Evolutionary conservation across 495 filamentous ascomycete genomes (phyloP).

Genomic region (Lophium mytilinum): DNA sequence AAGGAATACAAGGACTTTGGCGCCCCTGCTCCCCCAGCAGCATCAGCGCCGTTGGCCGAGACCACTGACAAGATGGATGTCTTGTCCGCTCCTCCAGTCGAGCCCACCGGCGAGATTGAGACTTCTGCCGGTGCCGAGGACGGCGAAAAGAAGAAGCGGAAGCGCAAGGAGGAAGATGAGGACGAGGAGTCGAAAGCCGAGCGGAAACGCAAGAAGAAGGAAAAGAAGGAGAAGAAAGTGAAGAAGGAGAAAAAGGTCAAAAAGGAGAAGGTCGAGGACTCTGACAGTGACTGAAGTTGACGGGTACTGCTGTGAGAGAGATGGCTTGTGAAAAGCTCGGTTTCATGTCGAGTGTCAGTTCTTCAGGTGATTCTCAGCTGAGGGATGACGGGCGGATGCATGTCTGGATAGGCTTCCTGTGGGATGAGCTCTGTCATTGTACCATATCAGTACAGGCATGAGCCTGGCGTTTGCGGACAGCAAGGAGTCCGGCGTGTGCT

Average conservation of each 20-base stretch:
- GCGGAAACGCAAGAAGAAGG: slow-evolving; percentile 34
- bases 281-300: slow-evolving; percentile 24
- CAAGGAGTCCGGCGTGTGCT: neutral
- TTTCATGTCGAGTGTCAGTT: no score
- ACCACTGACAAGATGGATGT: slow-evolving; percentile 36
- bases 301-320: no score
- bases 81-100: slow-evolving; percentile 30
- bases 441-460: neutral
- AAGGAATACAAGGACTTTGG: slow-evolving; percentile 81
- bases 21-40: slow-evolving; percentile 33
- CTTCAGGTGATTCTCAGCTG: neutral
- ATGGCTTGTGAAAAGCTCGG: no score
- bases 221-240: slow-evolving; percentile 25
- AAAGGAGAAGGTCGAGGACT: slow-evolving; percentile 23
- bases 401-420: no score
- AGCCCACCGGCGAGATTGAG: slow-evolving; percentile 18
- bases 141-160: slow-evolving; percentile 26
- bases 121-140: slow-evolving; percentile 4
- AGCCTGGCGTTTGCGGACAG: neutral
- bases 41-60: slow-evolving; percentile 35
- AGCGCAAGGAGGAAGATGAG: slow-evolving; percentile 32
- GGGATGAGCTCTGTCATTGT: neutral
- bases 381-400: neutral
- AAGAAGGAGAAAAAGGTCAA: slow-evolving; percentile 29
- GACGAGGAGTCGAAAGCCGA: slow-evolving; percentile 31